A percentile compares a stretch with the other conserved stretches of the same genome.
Evolutionary conservation across 805 yeast species (phyloP).

Genomic region (Saturnispora silvae): DNA sequence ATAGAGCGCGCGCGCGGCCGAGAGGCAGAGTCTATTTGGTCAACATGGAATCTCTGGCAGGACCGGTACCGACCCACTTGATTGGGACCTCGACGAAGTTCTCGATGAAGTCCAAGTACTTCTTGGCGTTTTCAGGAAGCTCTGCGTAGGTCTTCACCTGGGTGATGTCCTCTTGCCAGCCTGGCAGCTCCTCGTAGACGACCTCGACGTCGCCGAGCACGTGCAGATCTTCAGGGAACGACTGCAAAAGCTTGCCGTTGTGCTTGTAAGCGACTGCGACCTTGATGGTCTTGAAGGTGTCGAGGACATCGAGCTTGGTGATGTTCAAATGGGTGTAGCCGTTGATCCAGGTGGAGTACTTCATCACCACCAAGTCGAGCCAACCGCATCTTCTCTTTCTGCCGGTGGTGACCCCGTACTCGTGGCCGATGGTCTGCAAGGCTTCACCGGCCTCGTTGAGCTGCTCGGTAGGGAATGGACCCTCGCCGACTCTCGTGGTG

Average conservation of each 20-base stretch:
- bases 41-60: slow-evolving; percentile 90
- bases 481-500: slow-evolving; percentile 98
- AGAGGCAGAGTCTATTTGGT: too few relatives aligned
- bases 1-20: too few relatives aligned
- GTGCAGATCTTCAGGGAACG: slow-evolving; percentile 89
- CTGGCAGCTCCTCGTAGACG: slow-evolving; percentile 82
- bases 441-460: slow-evolving; percentile 77
- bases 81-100: slow-evolving; percentile 74
- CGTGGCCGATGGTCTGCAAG: slow-evolving; percentile 87
- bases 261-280: slow-evolving; percentile 77
- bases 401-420: slow-evolving; percentile 96
- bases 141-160: slow-evolving; percentile 57
- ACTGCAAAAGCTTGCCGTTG: slow-evolving; percentile 62
- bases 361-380: slow-evolving; percentile 92
- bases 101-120: slow-evolving; percentile 77
- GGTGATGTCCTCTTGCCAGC: slow-evolving; percentile 86
- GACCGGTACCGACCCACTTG: slow-evolving; percentile 98
- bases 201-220: slow-evolving; percentile 84
- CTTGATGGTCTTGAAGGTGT: slow-evolving; percentile 77
- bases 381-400: slow-evolving; percentile 99
- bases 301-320: slow-evolving; percentile 92
- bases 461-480: slow-evolving; percentile 98
- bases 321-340: slow-evolving; percentile 93
- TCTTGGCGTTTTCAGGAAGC: slow-evolving; percentile 79
- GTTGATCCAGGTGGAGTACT: slow-evolving; percentile 82